phyloP scores from a whole-genome alignment of 148 eudicot species.

The Nepenthes mirabilis region DNA sequence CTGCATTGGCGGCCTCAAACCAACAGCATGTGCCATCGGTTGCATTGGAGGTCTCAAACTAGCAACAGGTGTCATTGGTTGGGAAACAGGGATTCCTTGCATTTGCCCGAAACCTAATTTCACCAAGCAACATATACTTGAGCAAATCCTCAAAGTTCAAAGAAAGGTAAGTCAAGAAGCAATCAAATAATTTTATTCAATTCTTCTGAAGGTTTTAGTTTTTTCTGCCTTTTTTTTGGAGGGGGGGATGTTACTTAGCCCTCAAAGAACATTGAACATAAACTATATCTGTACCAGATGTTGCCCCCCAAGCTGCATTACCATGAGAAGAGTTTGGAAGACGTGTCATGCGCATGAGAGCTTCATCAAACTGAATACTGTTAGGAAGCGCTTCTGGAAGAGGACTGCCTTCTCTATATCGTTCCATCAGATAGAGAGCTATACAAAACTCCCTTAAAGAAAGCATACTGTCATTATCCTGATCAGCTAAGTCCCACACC shows the following conservation, averaged over 20 bases:
- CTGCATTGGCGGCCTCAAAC: conserved; percentile 50
- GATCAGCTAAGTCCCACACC: conserved; percentile 98
- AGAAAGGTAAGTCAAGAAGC: neutral
- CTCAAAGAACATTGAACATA: conserved; percentile 2
- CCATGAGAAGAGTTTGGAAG: conserved; percentile 57
- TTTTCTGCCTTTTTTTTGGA: neutral
- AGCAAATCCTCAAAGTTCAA: neutral
- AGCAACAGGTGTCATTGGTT: conserved; percentile 25
- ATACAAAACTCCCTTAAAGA: conserved; percentile 89
- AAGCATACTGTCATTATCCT: conserved; percentile 98
- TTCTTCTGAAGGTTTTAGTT: neutral
- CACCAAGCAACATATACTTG: conserved; percentile 5
- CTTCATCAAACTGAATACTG: conserved; percentile 73
- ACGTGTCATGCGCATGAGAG: conserved; percentile 70
- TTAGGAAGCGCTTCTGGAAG: conserved; percentile 85
- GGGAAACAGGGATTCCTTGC: conserved; percentile 46
- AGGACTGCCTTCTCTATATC: conserved; percentile 78
- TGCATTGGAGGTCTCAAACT: conserved; percentile 55
- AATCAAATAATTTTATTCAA: neutral
- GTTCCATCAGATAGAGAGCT: conserved; percentile 92
- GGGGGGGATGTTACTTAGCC: neutral
- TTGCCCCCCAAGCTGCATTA: conserved; percentile 50
- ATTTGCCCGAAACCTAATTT: conserved; percentile 57
- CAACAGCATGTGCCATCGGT: conserved; percentile 28
- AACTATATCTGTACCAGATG: conserved; percentile 35